Evolutionary conservation across 202 grass and related monocot species (phyloP).

Genomic region (Musa balbisiana): DNA sequence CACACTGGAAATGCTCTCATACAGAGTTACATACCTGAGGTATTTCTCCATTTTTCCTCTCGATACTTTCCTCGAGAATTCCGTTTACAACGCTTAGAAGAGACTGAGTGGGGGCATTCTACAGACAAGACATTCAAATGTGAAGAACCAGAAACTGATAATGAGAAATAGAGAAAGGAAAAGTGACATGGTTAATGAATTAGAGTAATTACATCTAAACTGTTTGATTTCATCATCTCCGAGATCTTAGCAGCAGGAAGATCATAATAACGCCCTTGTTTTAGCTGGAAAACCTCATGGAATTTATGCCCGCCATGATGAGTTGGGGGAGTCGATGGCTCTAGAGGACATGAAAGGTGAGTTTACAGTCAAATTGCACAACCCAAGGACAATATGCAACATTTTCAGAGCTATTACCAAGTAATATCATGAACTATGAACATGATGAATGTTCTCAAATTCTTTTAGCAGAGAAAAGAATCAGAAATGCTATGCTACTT

Average conservation of each 20-base stretch:
- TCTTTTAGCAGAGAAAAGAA: not conserved
- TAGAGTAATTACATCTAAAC: constrained; percentile 60
- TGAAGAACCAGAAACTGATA: not conserved
- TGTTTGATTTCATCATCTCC: constrained; percentile 71
- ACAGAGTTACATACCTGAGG: constrained; percentile 57
- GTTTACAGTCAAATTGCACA: not conserved
- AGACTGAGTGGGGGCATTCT: constrained; percentile 64
- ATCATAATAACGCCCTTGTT: constrained; percentile 62
- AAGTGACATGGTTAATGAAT: constrained; percentile 5
- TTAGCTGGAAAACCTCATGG: constrained; percentile 83
- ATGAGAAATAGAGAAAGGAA: constrained; percentile 8
- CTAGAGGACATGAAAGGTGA: constrained; percentile 20
- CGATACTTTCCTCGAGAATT: constrained; percentile 61
- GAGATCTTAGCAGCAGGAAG: constrained; percentile 58
- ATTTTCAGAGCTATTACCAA: not conserved
- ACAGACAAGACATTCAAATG: constrained; percentile 21
- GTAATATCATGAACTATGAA: constrained; percentile 3
- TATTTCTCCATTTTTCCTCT: constrained; percentile 61
- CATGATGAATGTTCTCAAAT: constrained; percentile 4
- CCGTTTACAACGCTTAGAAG: constrained; percentile 56
- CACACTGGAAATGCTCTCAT: not conserved
- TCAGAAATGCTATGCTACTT: not conserved
- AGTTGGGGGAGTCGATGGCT: constrained; percentile 46
- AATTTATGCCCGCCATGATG: constrained; percentile 56
- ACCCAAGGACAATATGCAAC: not conserved